Evolutionary conservation across 2,329 filamentous ascomycete genomes (phyloP).

Genomic region (Sclerotinia spermophila): DNA sequence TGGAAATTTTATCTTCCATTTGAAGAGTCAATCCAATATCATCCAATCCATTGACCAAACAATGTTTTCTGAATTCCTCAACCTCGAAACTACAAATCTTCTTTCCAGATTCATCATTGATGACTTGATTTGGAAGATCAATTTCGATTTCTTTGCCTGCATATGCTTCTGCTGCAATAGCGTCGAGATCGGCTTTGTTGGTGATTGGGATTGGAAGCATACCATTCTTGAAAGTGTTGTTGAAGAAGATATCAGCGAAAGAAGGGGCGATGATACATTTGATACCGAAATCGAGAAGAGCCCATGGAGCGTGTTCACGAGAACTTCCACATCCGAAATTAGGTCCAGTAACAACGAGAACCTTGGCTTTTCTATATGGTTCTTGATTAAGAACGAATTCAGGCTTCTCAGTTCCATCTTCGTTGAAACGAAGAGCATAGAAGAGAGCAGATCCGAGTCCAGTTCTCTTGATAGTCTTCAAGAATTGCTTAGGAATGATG

Average conservation of each 20-base stretch:
- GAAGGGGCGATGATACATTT: constrained; percentile 88
- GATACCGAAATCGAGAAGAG: constrained; percentile 93
- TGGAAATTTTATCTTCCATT: constrained; percentile 78
- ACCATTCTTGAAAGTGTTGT: constrained; percentile 99
- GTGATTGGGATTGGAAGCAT: constrained; percentile 84
- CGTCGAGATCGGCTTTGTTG: constrained; percentile 18
- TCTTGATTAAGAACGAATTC: constrained; percentile 88
- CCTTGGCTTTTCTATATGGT: constrained; percentile 79
- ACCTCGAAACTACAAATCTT: constrained; percentile 78
- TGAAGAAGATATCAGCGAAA: constrained; percentile 96
- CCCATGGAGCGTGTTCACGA: constrained; percentile 96
- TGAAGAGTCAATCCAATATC: constrained; percentile 93
- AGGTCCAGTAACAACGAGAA: constrained; percentile 82
- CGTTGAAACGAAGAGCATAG: constrained; percentile 74
- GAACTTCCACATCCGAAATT: constrained; percentile 96
- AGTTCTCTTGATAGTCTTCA: constrained; percentile 98
- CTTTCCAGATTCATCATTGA: constrained; percentile 71
- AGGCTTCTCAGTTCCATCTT: constrained; percentile 69
- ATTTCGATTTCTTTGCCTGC: constrained; percentile 82
- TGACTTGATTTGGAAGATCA: constrained; percentile 76
- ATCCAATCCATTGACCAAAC: constrained; percentile 84
- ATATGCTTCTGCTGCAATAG: constrained; percentile 54
- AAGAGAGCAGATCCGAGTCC: constrained; percentile 88
- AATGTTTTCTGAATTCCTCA: constrained; percentile 90
- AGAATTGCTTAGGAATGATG: constrained; percentile 98